Conservation (phyloP, 179 eudicot species). For the Corrigiola litoralis region DNA sequence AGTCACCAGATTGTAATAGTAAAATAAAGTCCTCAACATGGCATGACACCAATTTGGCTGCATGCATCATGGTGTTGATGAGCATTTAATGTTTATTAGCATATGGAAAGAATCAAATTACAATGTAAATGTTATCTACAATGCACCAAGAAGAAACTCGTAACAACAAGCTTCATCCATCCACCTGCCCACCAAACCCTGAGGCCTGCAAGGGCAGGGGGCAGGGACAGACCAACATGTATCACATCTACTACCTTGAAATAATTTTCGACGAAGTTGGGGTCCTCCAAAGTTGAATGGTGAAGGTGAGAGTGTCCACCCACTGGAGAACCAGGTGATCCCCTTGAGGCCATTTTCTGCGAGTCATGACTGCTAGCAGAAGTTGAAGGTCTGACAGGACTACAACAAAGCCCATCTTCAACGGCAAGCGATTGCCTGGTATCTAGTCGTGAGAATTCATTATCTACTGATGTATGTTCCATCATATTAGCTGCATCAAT, state of each 20-base stretch:
- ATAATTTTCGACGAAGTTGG: conserved; percentile 90
- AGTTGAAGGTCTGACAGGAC: conserved; percentile 35
- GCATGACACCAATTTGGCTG: too few species aligned
- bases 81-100: too few species aligned
- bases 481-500: conserved; percentile 14
- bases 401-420: conserved; percentile 19
- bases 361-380: conserved; percentile 29
- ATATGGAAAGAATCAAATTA: too few species aligned
- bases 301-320: conserved; percentile 33
- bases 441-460: conserved; percentile 23
- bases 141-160: too few species aligned
- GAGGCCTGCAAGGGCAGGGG: neutral
- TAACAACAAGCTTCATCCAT: too few species aligned
- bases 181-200: neutral
- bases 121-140: too few species aligned
- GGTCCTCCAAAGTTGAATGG: conserved; percentile 73
- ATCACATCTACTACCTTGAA: conserved; percentile 56
- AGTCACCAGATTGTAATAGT: too few species aligned
- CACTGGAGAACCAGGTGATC: conserved; percentile 37
- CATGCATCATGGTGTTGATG: too few species aligned
- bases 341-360: conserved; percentile 25
- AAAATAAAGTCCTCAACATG: too few species aligned
- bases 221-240: neutral
- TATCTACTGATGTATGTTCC: conserved; percentile 29
- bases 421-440: conserved; percentile 20